Evolutionary conservation across 2,329 filamentous ascomycete species (phyloP), one percentile per base, ranked within the genome.

Genomic region (Lecanoromycetidae sp.): DNA sequence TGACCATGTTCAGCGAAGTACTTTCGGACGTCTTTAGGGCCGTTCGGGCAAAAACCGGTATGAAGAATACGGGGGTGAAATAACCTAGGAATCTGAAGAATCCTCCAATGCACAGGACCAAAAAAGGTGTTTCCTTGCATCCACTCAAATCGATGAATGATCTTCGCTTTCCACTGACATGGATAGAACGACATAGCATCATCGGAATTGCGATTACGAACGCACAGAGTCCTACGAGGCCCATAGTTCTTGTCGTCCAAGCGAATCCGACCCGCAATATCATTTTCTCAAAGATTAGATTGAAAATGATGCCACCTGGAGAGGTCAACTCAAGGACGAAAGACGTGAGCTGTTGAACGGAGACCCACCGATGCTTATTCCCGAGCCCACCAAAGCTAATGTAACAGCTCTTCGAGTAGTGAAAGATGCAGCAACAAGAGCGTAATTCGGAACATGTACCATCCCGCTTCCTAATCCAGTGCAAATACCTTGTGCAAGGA

Each of bases 211-310:
- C 64, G 4, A 71, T 48, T n/a, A 58, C 46, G 32, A 64, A 59
- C 19, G 68, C 57, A 1, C 42, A 66, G 12, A 73, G 58, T 45
- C 52, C 49, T 8, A 71, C 58, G 49, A 75, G 71, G 1, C 64
- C 72, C 46, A 74, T 66, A 10, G 66, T 60, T 1, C 72, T 62
- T 2, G 71, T 63, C 0, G 75, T 69, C 76, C 76, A 79, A 12
- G 65, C 63, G 49, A 77, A 79, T 1, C 76, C 75, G 12, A 77
- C 57, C 15, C 57, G 57, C n/a, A 63, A 62, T 53, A 72, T 66
- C 3, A 74, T 62, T 52, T 57, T 58, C 56, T 55, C 66, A 62
- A 73, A 68, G 26, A 74, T 61, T 17, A 75, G 55, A 2, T 69
- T 68, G 48, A 69, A 70, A 29, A 72, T 58, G 50, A 72, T 66